These are phyloP conservation scores for Fusarium sp. DNA, from an alignment of 2,329 filamentous ascomycete species.

Conservation along the genomic window DNA sequence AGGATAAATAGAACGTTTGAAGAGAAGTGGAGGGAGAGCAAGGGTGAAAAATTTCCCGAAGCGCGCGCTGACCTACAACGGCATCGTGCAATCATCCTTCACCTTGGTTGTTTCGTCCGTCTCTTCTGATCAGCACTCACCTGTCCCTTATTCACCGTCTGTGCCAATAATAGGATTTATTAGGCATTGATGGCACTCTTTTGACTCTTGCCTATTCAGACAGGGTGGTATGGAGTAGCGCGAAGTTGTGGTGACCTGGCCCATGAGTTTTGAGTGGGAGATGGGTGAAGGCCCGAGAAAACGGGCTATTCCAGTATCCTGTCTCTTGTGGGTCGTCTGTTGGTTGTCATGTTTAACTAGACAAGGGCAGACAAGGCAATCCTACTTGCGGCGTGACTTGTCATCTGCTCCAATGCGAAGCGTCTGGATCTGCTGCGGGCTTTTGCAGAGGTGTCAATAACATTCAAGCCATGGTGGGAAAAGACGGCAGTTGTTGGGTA, in stretches of 20 bases:
- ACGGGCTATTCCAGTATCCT: background rate
- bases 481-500: background rate
- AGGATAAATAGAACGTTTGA: conserved; percentile 12
- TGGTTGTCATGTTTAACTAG: conserved; percentile 32
- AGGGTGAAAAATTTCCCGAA: conserved; percentile 27
- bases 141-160: background rate
- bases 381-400: conserved; percentile 39
- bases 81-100: conserved; percentile 2
- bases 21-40: conserved; percentile 30
- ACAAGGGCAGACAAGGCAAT: conserved; percentile 33
- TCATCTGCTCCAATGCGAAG: conserved; percentile 26
- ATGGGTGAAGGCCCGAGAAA: conserved; percentile 11
- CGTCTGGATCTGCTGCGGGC: background rate
- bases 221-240: background rate
- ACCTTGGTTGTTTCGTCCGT: background rate
- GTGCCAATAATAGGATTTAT: background rate
- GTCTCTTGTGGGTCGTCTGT: conserved; percentile 39
- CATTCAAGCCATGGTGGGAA: background rate
- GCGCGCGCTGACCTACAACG: conserved; percentile 9
- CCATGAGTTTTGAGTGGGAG: conserved; percentile 8
- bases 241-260: conserved; percentile 7
- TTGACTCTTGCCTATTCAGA: background rate
- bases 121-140: background rate
- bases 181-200: background rate
- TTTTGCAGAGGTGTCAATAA: background rate